Base-by-base conservation (phyloP, 371 early-diverging fungal genomes). In the Nosema muscidifuracis region DNA sequence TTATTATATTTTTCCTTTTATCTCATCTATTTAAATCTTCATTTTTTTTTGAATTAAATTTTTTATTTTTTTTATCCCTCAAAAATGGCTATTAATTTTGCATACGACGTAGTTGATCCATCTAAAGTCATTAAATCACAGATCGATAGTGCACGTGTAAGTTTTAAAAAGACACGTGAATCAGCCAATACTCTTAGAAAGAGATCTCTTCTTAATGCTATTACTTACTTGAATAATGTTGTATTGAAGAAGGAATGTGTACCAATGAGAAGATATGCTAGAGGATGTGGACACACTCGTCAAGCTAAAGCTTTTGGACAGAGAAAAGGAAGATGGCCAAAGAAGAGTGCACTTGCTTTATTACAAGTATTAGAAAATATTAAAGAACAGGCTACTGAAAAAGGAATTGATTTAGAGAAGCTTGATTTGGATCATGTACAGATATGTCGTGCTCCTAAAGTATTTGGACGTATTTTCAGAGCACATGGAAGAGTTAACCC, bases 271-370 rank as follows among this genome's bases (percentile, higher is more conserved):
- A 88, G 92, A 81, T 96, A 91, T 88, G 87, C 89, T 85, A 92
- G 95, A 75, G 95, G 95, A 86, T 89, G 92, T 76, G 95, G 95
- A 78, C 92, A 95, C 77, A 89, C 91, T 75, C 89, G 92, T 60
- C 97, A 98, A 87, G 96, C 92, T 79, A 94, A 92, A 87, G 89
- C 87, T 70, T 92, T 89, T 86, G 88, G 88, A 76, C 57, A 62
- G 88, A 93, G 77, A 90, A 90, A 85, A 64, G 99, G 90, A 81
- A 92, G 95, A 86, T 98, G 99, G 99, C 99, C 99, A 85, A 89
- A 85, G 82, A 97, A 97, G 91, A 88, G 88, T 78, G 89, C 87
- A 85, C 88, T 91, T 87, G 92, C 91, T 81, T 84, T 96, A 60
- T 84, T 89, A 74, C 90, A 89, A 73, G 87, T 98, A 67, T 87